phyloP scores from a whole-genome alignment of 352 stramenopile species.

The Blastocystis sp. region DNA sequence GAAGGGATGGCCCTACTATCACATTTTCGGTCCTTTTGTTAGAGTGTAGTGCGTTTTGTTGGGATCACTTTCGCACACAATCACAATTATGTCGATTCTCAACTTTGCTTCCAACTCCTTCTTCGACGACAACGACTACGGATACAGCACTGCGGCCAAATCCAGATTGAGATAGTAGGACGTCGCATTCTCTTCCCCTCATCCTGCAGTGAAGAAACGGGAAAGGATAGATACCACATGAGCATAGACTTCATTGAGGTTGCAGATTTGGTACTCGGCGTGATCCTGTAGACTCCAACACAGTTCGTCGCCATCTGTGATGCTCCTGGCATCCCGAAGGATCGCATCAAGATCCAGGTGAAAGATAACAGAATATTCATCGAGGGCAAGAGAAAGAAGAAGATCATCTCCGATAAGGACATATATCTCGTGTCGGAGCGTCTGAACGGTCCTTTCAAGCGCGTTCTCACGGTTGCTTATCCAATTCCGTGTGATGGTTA shows the following conservation, averaged over 20 bases:
- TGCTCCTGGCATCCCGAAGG: constrained; percentile 60
- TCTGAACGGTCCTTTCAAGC: constrained; percentile 30
- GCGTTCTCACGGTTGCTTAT: constrained; percentile 25
- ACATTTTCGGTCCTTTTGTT: constrained; percentile 70
- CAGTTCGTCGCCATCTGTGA: constrained; percentile 63
- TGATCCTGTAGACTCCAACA: constrained; percentile 29
- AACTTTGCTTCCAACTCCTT: constrained; percentile 66
- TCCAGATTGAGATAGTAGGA: constrained; percentile 68
- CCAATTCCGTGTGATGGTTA: neutral
- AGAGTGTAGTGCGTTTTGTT: constrained; percentile 1
- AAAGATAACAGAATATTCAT: constrained; percentile 60
- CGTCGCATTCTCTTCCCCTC: neutral
- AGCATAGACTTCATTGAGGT: constrained; percentile 59
- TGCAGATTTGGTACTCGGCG: neutral
- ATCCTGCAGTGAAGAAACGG: constrained; percentile 23
- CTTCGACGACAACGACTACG: constrained; percentile 66
- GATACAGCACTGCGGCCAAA: constrained; percentile 12
- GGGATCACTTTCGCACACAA: neutral
- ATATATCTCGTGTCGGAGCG: constrained; percentile 25
- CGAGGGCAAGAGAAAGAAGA: constrained; percentile 73
- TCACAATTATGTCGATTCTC: constrained; percentile 39
- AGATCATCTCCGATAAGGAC: constrained; percentile 51
- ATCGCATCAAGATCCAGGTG: constrained; percentile 70
- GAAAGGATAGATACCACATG: constrained; percentile 44
- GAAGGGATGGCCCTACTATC: constrained; percentile 62